Conservation (phyloP, 2,329 filamentous ascomycete species). For the Cladosporium sp. region DNA sequence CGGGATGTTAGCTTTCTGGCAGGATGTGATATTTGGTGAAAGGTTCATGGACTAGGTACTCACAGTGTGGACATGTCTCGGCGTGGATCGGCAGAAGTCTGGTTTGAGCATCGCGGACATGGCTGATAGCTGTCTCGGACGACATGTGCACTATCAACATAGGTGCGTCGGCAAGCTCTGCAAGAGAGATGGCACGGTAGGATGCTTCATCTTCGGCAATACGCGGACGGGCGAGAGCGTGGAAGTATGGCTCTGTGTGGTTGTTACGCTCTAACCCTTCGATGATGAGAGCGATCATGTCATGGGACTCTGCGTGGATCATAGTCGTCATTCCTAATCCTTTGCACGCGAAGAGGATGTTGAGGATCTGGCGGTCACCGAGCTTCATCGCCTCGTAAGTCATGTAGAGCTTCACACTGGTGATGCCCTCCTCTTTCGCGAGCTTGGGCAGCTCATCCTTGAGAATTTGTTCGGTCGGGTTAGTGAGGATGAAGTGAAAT, state of each 20-base stretch:
- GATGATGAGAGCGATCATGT: conserved; percentile 44
- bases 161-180: conserved; percentile 48
- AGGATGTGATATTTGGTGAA: too few relatives aligned
- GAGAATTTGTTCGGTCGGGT: conserved; percentile 41
- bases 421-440: conserved; percentile 40
- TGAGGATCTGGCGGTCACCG: conserved; percentile 47
- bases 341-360: conserved; percentile 47
- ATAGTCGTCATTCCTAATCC: conserved; percentile 46
- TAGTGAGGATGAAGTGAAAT: conserved; percentile 51
- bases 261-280: conserved; percentile 38
- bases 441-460: conserved; percentile 40
- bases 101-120: conserved; percentile 33
- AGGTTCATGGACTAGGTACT: too few relatives aligned
- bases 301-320: conserved; percentile 48
- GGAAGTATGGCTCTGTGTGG: conserved; percentile 42
- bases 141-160: conserved; percentile 53
- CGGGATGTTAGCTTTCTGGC: too few relatives aligned
- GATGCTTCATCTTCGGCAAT: conserved; percentile 47
- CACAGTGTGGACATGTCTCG: conserved; percentile 33
- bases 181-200: conserved; percentile 49
- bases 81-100: conserved; percentile 33
- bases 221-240: conserved; percentile 44
- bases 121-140: conserved; percentile 33
- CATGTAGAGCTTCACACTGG: conserved; percentile 52
- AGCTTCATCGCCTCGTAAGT: conserved; percentile 50